phyloP scores from a whole-genome alignment of 805 yeast species.

The Starmera amethionina region DNA sequence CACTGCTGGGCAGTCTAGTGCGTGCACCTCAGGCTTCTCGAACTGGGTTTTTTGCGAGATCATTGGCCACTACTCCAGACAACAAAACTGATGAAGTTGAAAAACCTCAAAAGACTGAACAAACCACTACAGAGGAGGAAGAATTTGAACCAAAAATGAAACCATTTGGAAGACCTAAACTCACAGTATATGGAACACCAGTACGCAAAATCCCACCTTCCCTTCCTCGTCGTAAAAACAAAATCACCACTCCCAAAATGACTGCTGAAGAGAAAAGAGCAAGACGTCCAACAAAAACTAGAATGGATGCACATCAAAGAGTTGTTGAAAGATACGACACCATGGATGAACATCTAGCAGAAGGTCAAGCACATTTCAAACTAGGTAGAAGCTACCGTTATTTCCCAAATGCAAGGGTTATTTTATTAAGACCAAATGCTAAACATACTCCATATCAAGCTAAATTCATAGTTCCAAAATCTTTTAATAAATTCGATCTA shows the following conservation, averaged over 20 bases:
- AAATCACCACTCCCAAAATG: neutral
- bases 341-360: conserved; percentile 31
- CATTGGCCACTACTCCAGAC: conserved; percentile 20
- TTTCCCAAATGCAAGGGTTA: conserved; percentile 79
- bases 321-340: too few relatives aligned
- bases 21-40: too few relatives aligned
- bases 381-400: conserved; percentile 70
- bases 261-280: conserved; percentile 6
- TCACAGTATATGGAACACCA: conserved; percentile 11
- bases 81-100: too few relatives aligned
- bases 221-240: too few relatives aligned
- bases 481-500: conserved; percentile 87
- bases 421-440: conserved; percentile 84
- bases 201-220: too few relatives aligned
- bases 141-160: conserved; percentile 6
- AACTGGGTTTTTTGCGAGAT: conserved; percentile 10
- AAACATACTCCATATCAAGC: conserved; percentile 97
- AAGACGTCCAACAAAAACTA: conserved; percentile 16
- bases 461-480: conserved; percentile 86
- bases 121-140: too few relatives aligned
- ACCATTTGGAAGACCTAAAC: conserved; percentile 4
- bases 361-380: conserved; percentile 68
- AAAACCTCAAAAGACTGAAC: too few relatives aligned
- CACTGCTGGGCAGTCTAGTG: too few relatives aligned
- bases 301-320: too few relatives aligned